phyloP scores from a whole-genome alignment of 768 basidiomycete species.

The Crepidotus variabilis region DNA sequence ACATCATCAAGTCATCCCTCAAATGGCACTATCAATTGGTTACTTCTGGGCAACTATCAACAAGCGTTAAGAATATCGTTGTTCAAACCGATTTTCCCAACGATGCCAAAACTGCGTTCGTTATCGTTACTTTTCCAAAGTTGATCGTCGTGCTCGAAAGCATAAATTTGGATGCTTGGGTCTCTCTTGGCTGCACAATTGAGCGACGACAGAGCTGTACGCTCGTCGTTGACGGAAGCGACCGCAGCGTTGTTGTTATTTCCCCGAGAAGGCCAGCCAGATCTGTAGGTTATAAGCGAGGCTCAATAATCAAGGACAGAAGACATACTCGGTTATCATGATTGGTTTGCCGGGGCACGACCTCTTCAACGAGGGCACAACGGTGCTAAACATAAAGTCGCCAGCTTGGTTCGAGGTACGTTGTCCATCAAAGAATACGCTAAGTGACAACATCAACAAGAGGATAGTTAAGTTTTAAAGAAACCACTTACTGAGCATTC shows the following conservation, averaged over 20 bases:
- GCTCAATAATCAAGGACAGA: not conserved
- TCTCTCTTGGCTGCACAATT: slow-evolving; percentile 34
- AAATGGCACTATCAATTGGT: not conserved
- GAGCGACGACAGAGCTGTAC: slow-evolving; percentile 27
- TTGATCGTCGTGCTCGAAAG: slow-evolving; percentile 40
- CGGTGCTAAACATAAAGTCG: slow-evolving; percentile 31
- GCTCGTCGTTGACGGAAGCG: slow-evolving; percentile 28
- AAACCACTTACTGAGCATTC: slow-evolving; percentile 31
- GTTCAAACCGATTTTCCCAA: slow-evolving; percentile 27
- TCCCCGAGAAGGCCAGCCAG: slow-evolving; percentile 40
- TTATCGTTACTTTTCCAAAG: slow-evolving; percentile 34
- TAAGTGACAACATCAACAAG: no score
- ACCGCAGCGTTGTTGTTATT: slow-evolving; percentile 22
- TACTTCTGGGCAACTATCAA: not conserved
- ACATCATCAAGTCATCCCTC: no score
- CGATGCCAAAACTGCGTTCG: slow-evolving; percentile 38
- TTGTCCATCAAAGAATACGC: slow-evolving; percentile 33
- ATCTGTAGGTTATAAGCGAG: slow-evolving; percentile 16
- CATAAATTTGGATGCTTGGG: slow-evolving; percentile 31
- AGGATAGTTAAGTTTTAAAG: not conserved
- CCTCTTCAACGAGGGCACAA: slow-evolving; percentile 26
- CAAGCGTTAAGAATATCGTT: slow-evolving; percentile 13
- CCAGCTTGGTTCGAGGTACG: slow-evolving; percentile 25
- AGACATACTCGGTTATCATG: slow-evolving; percentile 30
- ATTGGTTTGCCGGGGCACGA: slow-evolving; percentile 32